A percentile compares a stretch with the other conserved stretches of the same genome.
These are phyloP conservation scores for Solanum chilense DNA, from an alignment of 257 asterid genomes.

Conservation along the genomic window DNA sequence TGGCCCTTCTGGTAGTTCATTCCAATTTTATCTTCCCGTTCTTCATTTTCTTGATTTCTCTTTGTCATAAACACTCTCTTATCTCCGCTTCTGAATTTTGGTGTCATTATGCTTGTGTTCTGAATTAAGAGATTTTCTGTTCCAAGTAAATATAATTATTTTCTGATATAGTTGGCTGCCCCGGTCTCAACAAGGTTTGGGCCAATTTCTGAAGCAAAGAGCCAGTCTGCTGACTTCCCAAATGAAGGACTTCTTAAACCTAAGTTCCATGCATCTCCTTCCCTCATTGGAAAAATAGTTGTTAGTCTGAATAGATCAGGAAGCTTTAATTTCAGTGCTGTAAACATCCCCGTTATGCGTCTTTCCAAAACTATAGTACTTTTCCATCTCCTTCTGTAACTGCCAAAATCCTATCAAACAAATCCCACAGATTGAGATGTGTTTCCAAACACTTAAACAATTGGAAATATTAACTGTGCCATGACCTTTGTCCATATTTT, in stretches of 20 bases:
- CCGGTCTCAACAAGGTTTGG: not conserved
- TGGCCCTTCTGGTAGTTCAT: not conserved
- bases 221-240: not conserved
- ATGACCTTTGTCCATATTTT: not conserved
- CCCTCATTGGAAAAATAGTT: not conserved
- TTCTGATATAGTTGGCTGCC: not conserved
- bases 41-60: not conserved
- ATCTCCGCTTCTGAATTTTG: not conserved
- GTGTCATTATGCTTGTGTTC: not conserved
- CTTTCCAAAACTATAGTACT: not conserved
- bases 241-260: not conserved
- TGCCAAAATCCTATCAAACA: not conserved
- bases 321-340: not conserved
- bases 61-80: not conserved
- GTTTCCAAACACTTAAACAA: not conserved
- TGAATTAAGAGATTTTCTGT: not conserved
- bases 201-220: not conserved
- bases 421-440: not conserved
- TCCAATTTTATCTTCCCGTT: not conserved
- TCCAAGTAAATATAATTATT: not conserved
- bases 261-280: not conserved
- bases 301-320: not conserved
- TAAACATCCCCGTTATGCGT: not conserved
- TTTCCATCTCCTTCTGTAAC: not conserved
- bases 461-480: not conserved